phyloP scores from a whole-genome alignment of 2,329 filamentous ascomycete species.

The Myriangium duriaei region DNA sequence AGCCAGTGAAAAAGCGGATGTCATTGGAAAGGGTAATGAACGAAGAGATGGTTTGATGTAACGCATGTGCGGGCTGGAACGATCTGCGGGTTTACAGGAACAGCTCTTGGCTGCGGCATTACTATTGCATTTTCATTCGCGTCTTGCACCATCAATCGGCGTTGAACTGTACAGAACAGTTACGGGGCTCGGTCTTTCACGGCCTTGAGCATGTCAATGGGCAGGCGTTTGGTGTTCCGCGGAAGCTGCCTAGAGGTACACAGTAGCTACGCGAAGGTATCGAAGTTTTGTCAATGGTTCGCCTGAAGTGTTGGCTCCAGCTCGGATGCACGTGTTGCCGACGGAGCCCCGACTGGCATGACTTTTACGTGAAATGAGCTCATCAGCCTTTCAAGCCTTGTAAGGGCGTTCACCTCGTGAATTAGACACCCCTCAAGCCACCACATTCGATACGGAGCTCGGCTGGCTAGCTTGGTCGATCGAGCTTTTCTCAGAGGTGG shows the following conservation, averaged over 20 bases:
- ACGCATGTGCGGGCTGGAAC: too few relatives aligned
- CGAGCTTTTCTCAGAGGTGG: too few relatives aligned
- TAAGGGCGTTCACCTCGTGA: too few relatives aligned
- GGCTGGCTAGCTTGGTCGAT: too few relatives aligned
- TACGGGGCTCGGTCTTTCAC: conserved; percentile 5
- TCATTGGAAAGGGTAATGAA: not conserved
- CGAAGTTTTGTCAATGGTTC: not conserved
- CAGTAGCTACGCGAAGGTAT: not conserved
- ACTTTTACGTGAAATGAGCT: too few relatives aligned
- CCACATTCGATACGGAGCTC: too few relatives aligned
- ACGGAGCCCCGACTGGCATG: not conserved
- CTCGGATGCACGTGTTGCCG: not conserved
- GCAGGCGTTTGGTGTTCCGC: not conserved
- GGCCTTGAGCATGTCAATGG: conserved; percentile 5
- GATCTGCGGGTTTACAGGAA: too few relatives aligned
- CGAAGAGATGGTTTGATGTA: not conserved
- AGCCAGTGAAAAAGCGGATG: not conserved
- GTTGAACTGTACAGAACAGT: too few relatives aligned
- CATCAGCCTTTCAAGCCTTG: too few relatives aligned
- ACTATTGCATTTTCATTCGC: not conserved
- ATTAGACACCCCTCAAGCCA: too few relatives aligned
- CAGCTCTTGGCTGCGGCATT: too few relatives aligned
- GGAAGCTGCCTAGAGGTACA: not conserved
- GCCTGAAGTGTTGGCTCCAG: not conserved
- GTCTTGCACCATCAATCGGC: too few relatives aligned